Base-by-base conservation (phyloP, 73 alveolate genomes). In the Paramecium caudatum region DNA sequence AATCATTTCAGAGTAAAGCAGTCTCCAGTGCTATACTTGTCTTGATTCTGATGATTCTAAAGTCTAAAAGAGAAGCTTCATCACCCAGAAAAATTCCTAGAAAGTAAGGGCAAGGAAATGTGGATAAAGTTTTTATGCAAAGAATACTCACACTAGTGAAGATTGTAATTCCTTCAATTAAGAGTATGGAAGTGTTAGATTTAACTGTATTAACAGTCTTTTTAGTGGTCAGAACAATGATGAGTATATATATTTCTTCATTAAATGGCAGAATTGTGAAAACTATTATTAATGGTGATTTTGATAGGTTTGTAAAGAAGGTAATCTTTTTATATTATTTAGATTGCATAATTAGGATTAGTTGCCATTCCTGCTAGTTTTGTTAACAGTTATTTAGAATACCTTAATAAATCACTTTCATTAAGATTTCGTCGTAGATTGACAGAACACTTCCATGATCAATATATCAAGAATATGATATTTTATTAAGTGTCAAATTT, bases 201-300 rank as follows among this genome's bases (percentile, higher is more conserved):
- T 48, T 96, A 15, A 88, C 83, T 30, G 92, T 95, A 10, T 85
- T 96, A 70, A 94, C 97, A 48, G 55, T 62, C 17, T 85, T 85
- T 43, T 62, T 85, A 85, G 65, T 70, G 2, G 30, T 70, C 7
- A 41, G 99, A 55, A 96, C 99, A 8, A 90, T 90, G 90, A 81
- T 96, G 94, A 90, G 96, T 61, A 96, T 96, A 16, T 95, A 94
- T 70, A 92, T 94, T 0, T 96, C 99, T 55, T 93, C 95, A 37
- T 96, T 95, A 12, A 96, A 95, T 93, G 99, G 99, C 15, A 90
- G 92, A 61, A 90, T 95, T 32, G 99, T 96, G 8, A 95, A 95
- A 82, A 94, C 99, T 12, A 96, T 96, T 69, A 97, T 96, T 21
- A 47, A 82, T 34, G 82, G 82, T 21, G 94, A 95, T 82, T 90